phyloP scores from a whole-genome alignment of 129 eudicot genomes.

The Escallonia rubra region DNA sequence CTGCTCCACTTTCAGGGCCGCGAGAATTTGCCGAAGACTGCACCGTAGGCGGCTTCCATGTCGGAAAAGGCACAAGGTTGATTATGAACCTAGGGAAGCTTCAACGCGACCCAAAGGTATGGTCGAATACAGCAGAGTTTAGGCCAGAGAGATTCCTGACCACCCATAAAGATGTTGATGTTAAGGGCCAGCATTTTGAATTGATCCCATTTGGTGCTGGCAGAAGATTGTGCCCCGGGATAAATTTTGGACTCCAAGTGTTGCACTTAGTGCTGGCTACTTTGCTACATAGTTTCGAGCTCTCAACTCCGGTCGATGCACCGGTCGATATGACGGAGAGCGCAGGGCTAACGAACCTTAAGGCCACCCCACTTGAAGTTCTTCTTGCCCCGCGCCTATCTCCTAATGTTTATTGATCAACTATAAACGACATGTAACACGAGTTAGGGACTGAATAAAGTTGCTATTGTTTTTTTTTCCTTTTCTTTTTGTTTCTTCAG shows the following conservation, averaged over 20 bases:
- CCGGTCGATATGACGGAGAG: constrained; percentile 24
- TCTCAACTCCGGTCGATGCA: constrained; percentile 13
- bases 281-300: constrained; percentile 24
- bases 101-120: constrained; percentile 20
- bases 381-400: constrained; percentile 22
- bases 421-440: not conserved
- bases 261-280: constrained; percentile 15
- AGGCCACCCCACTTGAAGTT: constrained; percentile 27
- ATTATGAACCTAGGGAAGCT: constrained; percentile 20
- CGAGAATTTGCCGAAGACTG: constrained; percentile 25
- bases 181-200: constrained; percentile 24
- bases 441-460: too few species aligned
- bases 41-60: constrained; percentile 19
- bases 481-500: too few species aligned
- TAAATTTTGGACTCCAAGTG: constrained; percentile 14
- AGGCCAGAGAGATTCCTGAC: constrained; percentile 21
- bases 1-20: constrained; percentile 13
- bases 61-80: constrained; percentile 27
- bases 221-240: constrained; percentile 28
- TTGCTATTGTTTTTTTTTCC: too few species aligned
- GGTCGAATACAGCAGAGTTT: constrained; percentile 23
- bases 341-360: constrained; percentile 21
- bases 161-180: constrained; percentile 18
- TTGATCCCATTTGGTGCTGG: constrained; percentile 32
- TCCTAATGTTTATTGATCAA: not conserved